phyloP scores from a whole-genome alignment of 2,329 filamentous ascomycete genomes.

The Byssochlamys sp. region DNA sequence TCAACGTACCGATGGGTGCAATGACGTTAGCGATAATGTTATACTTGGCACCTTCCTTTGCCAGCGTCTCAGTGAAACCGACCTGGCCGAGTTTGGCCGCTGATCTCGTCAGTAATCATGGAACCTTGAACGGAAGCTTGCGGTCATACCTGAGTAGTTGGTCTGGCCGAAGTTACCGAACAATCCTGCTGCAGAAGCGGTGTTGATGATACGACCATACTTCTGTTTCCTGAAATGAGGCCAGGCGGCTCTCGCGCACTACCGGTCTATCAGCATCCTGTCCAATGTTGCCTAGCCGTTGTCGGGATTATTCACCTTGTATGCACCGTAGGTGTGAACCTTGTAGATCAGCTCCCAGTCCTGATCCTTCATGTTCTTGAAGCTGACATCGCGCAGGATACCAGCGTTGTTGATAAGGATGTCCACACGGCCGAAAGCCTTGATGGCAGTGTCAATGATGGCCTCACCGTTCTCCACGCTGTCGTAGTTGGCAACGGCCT shows the following conservation, averaged over 20 bases:
- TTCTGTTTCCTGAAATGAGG: slow-evolving; percentile 97
- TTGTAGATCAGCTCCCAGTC: slow-evolving; percentile 94
- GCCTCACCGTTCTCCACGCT: slow-evolving; percentile 70
- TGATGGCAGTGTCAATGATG: slow-evolving; percentile 63
- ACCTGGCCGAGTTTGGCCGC: slow-evolving; percentile 92
- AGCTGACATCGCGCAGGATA: slow-evolving; percentile 87
- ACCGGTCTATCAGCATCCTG: slow-evolving; percentile 10
- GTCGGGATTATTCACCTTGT: slow-evolving; percentile 51
- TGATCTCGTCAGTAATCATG: slow-evolving; percentile 22
- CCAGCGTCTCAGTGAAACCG: slow-evolving; percentile 93
- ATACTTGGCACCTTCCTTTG: slow-evolving; percentile 95
- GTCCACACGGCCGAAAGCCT: slow-evolving; percentile 61
- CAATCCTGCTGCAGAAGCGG: slow-evolving; percentile 85
- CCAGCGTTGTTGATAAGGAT: slow-evolving; percentile 96
- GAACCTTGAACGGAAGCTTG: background rate
- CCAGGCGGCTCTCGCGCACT: slow-evolving; percentile 86
- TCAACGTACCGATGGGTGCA: slow-evolving; percentile 59
- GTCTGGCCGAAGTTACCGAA: slow-evolving; percentile 93
- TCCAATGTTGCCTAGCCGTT: background rate
- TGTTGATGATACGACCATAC: slow-evolving; percentile 94
- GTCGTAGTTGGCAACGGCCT: slow-evolving; percentile 96
- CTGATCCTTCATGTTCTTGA: slow-evolving; percentile 95
- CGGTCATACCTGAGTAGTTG: slow-evolving; percentile 68
- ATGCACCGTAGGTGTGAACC: slow-evolving; percentile 86
- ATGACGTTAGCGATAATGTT: slow-evolving; percentile 95